A percentile compares a stretch with the other conserved stretches of the same genome.
Evolutionary conservation across 345 rosid genomes (phyloP).

Genomic region (Arabidopsis suecica): DNA sequence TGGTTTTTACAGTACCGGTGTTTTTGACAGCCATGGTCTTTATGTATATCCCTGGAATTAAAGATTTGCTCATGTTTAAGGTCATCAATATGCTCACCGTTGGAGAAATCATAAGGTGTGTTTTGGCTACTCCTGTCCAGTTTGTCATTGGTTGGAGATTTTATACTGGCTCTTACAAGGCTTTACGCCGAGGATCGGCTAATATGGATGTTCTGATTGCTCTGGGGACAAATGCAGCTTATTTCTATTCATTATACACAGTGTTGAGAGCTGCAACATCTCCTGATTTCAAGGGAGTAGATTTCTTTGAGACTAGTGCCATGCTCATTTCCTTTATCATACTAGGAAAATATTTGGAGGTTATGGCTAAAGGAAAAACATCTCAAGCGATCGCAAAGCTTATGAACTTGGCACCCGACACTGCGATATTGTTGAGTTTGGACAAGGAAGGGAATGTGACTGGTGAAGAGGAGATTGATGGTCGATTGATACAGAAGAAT

Average conservation of each 20-base stretch:
- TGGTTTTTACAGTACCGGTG: conserved; percentile 82
- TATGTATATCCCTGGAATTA: conserved; percentile 76
- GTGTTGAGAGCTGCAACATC: conserved; percentile 81
- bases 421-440: conserved; percentile 66
- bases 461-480: conserved; percentile 80
- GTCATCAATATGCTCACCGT: conserved; percentile 75
- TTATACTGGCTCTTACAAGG: conserved; percentile 78
- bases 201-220: conserved; percentile 97
- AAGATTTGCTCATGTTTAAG: conserved; percentile 61
- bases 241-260: conserved; percentile 82
- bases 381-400: conserved; percentile 96
- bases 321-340: conserved; percentile 94
- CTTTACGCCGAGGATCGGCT: conserved; percentile 79
- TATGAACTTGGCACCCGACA: conserved; percentile 80
- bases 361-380: conserved; percentile 87
- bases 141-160: conserved; percentile 85
- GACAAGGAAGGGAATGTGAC: conserved; percentile 68
- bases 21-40: conserved; percentile 84
- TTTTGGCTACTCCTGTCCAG: conserved; percentile 81
- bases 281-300: conserved; percentile 63
- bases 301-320: conserved; percentile 95
- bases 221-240: conserved; percentile 90
- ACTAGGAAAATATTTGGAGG: conserved; percentile 90
- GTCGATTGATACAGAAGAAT: conserved; percentile 78
- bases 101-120: conserved; percentile 77